phyloP scores from a whole-genome alignment of 148 eudicot genomes.

The Vaccinium corymbosum region DNA sequence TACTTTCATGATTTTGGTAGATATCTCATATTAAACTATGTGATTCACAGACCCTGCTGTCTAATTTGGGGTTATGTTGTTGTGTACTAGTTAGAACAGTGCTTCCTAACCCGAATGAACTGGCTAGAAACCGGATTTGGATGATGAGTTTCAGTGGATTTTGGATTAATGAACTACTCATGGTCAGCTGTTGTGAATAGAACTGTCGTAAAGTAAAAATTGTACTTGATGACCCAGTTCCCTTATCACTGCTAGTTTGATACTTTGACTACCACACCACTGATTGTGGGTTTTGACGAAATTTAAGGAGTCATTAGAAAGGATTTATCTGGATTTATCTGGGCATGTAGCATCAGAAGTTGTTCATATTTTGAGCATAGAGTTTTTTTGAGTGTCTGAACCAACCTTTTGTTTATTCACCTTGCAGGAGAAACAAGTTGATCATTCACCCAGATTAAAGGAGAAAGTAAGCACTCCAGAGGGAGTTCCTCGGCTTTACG shows the following conservation, averaged over 20 bases:
- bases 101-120: not conserved
- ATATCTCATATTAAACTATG: not conserved
- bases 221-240: not conserved
- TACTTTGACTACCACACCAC: not conserved
- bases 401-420: constrained; percentile 1
- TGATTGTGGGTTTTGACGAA: not conserved
- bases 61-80: not conserved
- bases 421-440: constrained; percentile 84
- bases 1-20: constrained; percentile 97
- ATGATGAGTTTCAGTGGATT: not conserved
- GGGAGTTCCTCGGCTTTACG: constrained; percentile 88
- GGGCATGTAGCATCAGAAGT: not conserved
- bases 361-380: not conserved
- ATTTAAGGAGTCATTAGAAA: constrained; percentile 2
- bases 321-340: not conserved
- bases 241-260: not conserved
- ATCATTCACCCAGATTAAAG: constrained; percentile 52
- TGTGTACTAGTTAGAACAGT: not conserved
- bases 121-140: constrained; percentile 1
- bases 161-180: not conserved
- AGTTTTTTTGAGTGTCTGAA: not conserved
- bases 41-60: not conserved
- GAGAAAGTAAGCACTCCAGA: constrained; percentile 74
- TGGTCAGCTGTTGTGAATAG: not conserved
- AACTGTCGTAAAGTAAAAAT: not conserved